phyloP scores from a whole-genome alignment of 306 rosid genomes.

The Neltuma alba region DNA sequence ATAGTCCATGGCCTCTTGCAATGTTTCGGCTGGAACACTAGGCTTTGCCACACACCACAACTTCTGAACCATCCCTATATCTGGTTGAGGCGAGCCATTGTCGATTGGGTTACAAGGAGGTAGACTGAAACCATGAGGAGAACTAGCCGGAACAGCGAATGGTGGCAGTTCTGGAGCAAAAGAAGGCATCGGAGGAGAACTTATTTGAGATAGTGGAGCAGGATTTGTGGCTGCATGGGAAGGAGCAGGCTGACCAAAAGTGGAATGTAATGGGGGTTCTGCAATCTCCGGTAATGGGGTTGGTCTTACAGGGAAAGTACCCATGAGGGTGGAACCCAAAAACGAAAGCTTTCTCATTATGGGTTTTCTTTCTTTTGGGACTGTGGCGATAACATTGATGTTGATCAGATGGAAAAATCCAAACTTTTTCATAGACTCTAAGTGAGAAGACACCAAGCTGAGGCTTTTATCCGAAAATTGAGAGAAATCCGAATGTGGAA shows the following conservation, averaged over 20 bases:
- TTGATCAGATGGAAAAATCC: slow-evolving; percentile 51
- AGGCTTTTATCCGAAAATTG: slow-evolving; percentile 45
- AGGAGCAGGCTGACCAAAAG: slow-evolving; percentile 54
- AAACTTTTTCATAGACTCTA: slow-evolving; percentile 54
- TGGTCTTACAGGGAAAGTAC: slow-evolving; percentile 58
- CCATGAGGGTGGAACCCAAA: slow-evolving; percentile 33
- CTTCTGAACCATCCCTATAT: slow-evolving; percentile 45
- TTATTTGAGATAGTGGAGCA: slow-evolving; percentile 56
- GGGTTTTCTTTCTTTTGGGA: slow-evolving; percentile 40
- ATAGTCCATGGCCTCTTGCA: slow-evolving; percentile 79
- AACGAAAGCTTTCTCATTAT: slow-evolving; percentile 61
- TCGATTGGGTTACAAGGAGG: slow-evolving; percentile 76
- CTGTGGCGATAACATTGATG: slow-evolving; percentile 39
- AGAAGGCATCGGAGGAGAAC: slow-evolving; percentile 47
- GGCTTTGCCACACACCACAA: slow-evolving; percentile 99
- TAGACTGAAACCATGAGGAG: slow-evolving; percentile 49
- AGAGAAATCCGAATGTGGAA: slow-evolving; percentile 43
- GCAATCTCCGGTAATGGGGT: slow-evolving; percentile 60
- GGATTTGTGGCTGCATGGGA: slow-evolving; percentile 52
- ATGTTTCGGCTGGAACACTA: slow-evolving; percentile 69
- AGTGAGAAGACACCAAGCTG: slow-evolving; percentile 52
- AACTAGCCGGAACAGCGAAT: slow-evolving; percentile 52
- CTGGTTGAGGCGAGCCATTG: slow-evolving; percentile 57
- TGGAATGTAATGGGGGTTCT: slow-evolving; percentile 57
- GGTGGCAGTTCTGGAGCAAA: slow-evolving; percentile 58